phyloP scores from a whole-genome alignment of 2,329 filamentous ascomycete species.

The Calonectria naviculata region DNA sequence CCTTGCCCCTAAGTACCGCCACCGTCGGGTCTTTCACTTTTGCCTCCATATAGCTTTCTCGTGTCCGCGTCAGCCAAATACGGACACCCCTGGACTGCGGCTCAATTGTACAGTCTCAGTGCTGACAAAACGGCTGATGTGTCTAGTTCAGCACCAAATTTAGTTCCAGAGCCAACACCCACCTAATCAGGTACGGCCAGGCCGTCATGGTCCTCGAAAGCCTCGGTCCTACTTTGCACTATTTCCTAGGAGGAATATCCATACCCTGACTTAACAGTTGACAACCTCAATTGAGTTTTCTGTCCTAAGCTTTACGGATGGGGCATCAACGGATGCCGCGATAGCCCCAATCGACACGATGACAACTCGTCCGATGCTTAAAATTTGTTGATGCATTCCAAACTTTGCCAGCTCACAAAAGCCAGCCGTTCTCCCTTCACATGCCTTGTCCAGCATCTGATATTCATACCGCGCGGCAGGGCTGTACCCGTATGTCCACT shows the following conservation, averaged over 20 bases:
- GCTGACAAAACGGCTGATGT: neutral
- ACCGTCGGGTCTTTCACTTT: neutral
- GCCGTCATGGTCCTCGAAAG: conserved; percentile 5
- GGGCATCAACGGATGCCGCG: neutral
- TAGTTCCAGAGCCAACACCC: neutral
- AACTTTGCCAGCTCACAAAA: neutral
- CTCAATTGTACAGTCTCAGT: neutral
- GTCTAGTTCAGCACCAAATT: neutral
- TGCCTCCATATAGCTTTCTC: conserved; percentile 7
- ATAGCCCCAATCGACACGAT: neutral
- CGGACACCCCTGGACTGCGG: neutral
- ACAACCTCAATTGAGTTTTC: conserved; percentile 5
- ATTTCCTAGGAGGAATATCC: neutral
- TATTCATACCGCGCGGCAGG: neutral
- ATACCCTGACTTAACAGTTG: neutral
- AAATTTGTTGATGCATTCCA: conserved; percentile 16
- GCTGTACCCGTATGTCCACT: neutral
- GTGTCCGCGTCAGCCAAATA: conserved; percentile 21
- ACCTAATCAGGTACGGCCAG: neutral
- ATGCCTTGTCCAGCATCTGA: conserved; percentile 1
- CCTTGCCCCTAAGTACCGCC: conserved; percentile 13
- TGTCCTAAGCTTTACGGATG: neutral
- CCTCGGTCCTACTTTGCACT: neutral
- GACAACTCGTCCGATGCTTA: neutral
- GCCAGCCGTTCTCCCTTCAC: conserved; percentile 1